Conservation (phyloP, 176 grass and related monocot species). For the Avena sativa region DNA sequence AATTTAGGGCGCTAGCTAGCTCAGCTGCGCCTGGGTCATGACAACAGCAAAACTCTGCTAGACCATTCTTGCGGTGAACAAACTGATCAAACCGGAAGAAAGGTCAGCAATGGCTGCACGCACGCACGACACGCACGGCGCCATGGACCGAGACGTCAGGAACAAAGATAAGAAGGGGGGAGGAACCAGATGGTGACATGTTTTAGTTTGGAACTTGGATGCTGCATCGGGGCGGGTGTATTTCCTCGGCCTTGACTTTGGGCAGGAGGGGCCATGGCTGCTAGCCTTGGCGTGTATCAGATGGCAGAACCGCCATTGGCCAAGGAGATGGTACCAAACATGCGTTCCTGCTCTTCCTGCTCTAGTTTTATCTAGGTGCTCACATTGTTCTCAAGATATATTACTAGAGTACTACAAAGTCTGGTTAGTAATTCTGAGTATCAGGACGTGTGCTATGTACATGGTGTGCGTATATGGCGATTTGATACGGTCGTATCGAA, state of each 20-base stretch:
- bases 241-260: conserved; percentile 39
- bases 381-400: background rate
- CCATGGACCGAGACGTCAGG: conserved; percentile 48
- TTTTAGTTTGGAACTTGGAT: conserved; percentile 35
- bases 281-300: background rate
- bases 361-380: background rate
- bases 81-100: conserved; percentile 4
- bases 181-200: conserved; percentile 33
- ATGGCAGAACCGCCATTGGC: background rate
- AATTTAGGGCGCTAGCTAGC: background rate
- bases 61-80: background rate
- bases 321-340: conserved; percentile 5
- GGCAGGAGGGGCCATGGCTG: background rate
- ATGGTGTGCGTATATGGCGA: background rate
- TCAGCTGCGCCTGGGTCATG: too few species aligned
- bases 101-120: conserved; percentile 60
- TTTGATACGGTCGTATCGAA: conserved; percentile 31
- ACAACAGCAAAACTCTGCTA: background rate
- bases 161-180: conserved; percentile 40
- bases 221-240: background rate
- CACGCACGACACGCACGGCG: background rate
- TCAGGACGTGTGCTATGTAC: background rate
- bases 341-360: background rate
- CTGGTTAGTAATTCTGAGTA: background rate
- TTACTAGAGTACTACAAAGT: background rate